A percentile compares a stretch with the other conserved stretches of the same genome.
These are phyloP conservation scores for Arthrobotrys conoides DNA, from an alignment of 2,329 filamentous ascomycete species.

Conservation along the genomic window DNA sequence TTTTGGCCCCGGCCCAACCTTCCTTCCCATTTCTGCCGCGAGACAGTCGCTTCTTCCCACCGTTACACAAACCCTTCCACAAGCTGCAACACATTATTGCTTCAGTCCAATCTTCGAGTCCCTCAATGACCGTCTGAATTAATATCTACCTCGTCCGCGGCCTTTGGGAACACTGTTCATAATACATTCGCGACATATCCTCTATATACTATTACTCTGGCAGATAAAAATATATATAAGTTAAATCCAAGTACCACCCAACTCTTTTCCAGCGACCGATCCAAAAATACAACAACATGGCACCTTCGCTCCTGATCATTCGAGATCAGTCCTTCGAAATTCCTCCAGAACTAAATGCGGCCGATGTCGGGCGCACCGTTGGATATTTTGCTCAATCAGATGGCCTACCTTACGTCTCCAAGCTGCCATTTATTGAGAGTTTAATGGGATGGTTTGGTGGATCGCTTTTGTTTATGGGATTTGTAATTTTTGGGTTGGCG, in stretches of 20 bases:
- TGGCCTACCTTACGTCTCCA: constrained; percentile 31
- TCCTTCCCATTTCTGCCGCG: neutral
- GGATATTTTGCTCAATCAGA: constrained; percentile 18
- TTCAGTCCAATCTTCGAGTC: neutral
- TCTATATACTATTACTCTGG: neutral
- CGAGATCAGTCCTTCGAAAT: neutral
- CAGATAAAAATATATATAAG: neutral
- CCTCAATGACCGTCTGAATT: neutral
- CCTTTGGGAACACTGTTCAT: neutral
- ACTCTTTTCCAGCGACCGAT: neutral
- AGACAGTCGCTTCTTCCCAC: neutral
- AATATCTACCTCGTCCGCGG: neutral
- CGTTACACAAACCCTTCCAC: neutral
- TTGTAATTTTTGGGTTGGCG: constrained; percentile 35
- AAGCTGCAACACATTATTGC: neutral
- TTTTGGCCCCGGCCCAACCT: neutral
- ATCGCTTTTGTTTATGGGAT: constrained; percentile 38
- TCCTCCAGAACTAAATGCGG: constrained; percentile 9
- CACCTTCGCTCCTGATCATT: neutral
- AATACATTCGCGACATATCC: neutral
- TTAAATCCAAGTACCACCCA: neutral
- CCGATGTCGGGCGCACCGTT: constrained; percentile 7
- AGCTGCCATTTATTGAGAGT: constrained; percentile 27
- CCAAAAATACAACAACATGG: neutral
- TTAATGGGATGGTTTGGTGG: constrained; percentile 21